Evolutionary conservation across 257 asterid genomes (phyloP), one percentile per base, ranked within the genome.

Genomic region (Phtheirospermum japonicum): DNA sequence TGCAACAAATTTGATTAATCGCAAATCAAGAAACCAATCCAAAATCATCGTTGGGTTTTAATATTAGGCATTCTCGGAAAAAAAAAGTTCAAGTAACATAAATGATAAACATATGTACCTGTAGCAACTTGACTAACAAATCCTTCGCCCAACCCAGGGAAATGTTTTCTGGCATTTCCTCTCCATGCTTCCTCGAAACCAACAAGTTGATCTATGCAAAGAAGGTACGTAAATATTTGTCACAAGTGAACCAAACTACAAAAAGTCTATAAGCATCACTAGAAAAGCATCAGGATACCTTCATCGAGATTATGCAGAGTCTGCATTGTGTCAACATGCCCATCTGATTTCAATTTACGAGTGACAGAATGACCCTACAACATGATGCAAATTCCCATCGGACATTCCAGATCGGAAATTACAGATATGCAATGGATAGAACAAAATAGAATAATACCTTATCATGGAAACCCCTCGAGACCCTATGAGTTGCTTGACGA

Each of bases 291-390:
- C 40, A 20, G 51, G 16, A 18, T 76, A 89, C 99, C 90, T 83
- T 89, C 83, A 40, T 93, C 70, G 39, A 93, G 79, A 69, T 93
- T 93, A 80, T 89, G 97, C 73, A 93, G 72, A 26, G 86, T 78
- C 74, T 93, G 99, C 85, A 76, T 80, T 8, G 87, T 80, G 42
- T 85, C 93, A 59, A 93, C 97, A 52, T 82, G 83, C 45, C 99
- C 97, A 75, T 87, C 94, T 28, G 99, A 74, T 43, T 77, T 80
- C 79, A 89, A 75, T 54, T 93, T 88, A 75, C 99, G 80, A 28
- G 79, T 49, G 52, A 89, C 79, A 40, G 96, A 80, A 79, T 93
- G 99, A 57, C 99, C 99, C 99, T 93, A 59, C 3, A 73, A 72
- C 18, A 69, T 33, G n/a, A 39, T 30, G 4, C 17, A 52, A 51